Base-by-base conservation (phyloP, 805 yeast genomes). In the Candida sanyiensis region DNA sequence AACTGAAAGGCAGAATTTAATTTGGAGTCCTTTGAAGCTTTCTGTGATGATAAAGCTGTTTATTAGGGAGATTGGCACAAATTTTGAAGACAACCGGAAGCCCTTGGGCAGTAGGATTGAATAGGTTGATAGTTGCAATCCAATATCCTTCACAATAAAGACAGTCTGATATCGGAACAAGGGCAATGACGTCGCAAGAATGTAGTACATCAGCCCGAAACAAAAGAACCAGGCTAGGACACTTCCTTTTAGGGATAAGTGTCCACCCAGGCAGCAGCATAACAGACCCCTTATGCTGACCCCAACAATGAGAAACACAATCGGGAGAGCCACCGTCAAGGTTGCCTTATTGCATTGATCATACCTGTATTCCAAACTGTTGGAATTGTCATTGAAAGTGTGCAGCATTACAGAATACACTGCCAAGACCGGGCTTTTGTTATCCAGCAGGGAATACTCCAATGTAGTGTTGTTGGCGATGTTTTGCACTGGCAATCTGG, bases 11-110 rank as follows among this genome's bases (percentile, higher is more conserved):
- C 83, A 80, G 54, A 70, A 80, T 3, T 80, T 64, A 8, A 83
- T 86, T 45, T 78, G 79, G 45, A 77, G 72, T 6, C 81, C 81
- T 39, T 67, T 67, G 54, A 85, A 83, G 0, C 84, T 89, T 57
- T 85, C 95, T 53, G 83, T 83, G 19, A 85, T 77, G 0, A 82
- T 73, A 9, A 84, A 57, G 55, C 83, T 90, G 4, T 73, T 69
- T 37, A 84, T 68, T 32, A 65, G 64, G 33, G 70, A 72, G 27
- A 67, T 59, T 0, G 88, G 81, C 9, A 81, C 68, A 54, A 84
- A 81, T 20, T 61, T 48, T 28, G 57, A 57, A 7, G 38, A 18
- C 5, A 37, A 2, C 7, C 27, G 27, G 13, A 13, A 23, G 13
- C 13, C 39, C n/a, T 40, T 42, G 15, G 47, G 48, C n/a, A 51